These are phyloP conservation scores for Suhomyces choctaworum DNA, from an alignment of 1,139 yeast species.

Conservation along the genomic window DNA sequence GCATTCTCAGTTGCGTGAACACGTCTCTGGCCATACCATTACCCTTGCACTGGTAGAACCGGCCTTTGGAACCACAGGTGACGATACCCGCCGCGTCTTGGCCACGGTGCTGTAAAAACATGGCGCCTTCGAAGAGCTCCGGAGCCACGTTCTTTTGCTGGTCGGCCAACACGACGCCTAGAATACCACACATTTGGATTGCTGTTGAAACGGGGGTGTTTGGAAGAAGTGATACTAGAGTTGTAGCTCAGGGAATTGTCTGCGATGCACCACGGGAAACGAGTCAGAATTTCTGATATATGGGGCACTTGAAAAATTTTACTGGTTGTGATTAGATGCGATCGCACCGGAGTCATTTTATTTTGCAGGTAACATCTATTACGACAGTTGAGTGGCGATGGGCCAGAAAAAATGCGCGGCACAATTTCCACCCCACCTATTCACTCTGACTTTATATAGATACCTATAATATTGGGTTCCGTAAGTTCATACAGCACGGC, in stretches of 20 bases:
- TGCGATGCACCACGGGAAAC: too few species aligned
- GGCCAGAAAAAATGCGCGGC: too few species aligned
- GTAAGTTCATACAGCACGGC: too few species aligned
- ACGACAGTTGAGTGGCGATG: too few species aligned
- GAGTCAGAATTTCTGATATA: conserved; percentile 9
- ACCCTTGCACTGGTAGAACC: conserved; percentile 96
- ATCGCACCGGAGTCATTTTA: conserved; percentile 1
- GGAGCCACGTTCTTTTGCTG: conserved; percentile 75
- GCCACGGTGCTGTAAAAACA: conserved; percentile 95
- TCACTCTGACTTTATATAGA: too few species aligned
- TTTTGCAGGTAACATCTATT: background rate
- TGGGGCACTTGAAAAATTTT: conserved; percentile 5
- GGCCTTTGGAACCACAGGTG: conserved; percentile 91
- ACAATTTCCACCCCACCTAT: too few species aligned
- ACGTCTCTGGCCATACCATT: conserved; percentile 99
- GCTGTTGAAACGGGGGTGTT: background rate
- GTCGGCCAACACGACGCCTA: conserved; percentile 85
- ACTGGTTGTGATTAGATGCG: conserved; percentile 6
- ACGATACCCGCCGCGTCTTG: conserved; percentile 99
- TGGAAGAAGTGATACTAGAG: background rate
- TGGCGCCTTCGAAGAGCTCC: conserved; percentile 89
- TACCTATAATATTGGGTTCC: too few species aligned
- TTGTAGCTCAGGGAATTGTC: too few species aligned
- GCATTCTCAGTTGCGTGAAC: conserved; percentile 79
- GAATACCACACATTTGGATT: conserved; percentile 97